Evolutionary conservation across 1,284 basidiomycete genomes (phyloP), one percentile per base, ranked within the genome.

Genomic region (Trichosporon inkin): DNA sequence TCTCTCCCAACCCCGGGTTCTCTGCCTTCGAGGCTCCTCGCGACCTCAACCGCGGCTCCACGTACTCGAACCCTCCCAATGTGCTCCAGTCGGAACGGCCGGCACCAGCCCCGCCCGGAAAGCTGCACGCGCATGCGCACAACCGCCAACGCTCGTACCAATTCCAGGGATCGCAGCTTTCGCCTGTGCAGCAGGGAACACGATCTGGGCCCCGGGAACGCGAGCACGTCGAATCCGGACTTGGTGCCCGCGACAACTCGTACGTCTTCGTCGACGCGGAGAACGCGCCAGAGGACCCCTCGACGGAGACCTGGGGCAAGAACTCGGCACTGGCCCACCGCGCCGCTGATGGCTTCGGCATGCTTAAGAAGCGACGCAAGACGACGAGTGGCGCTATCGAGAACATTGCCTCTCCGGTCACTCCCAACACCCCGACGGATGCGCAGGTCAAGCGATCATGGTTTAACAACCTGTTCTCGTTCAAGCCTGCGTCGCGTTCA

Each of bases 381-480:
- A 77, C 72, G 66, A 41, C 35, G 10, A 35, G 41, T 49, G 28
- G 55, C 7, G 52, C 58, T 16, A 55, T 37, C 6, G 19, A n/a
- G 20, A 49, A 56, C 40, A 56, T 20, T 32, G 40, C 54, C 10
- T 32, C 28, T 8, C 40, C 56, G 11, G 44, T 54, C 34, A 44
- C 61, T 13, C 54, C 53, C 24, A 41, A 22, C 40, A 32, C 44
- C 39, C 36, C 60, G 14, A 22, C 36, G 6, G 51, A 55, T 19
- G 44, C 58, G 16, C 52, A 40, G 36, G 47, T 72, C 37, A 89
- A 88, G 74, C 85, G 88, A 53, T 86, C 85, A 60, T 97, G 94
- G 94, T 86, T 98, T 67, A 85, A 86, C 56, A 89, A 88, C 64
- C 83, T 96, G 51, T 95, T 97, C 84, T 88, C 86, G 71, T 88